Conservation (phyloP, 768 basidiomycete genomes). For the Lentinula edodes region DNA sequence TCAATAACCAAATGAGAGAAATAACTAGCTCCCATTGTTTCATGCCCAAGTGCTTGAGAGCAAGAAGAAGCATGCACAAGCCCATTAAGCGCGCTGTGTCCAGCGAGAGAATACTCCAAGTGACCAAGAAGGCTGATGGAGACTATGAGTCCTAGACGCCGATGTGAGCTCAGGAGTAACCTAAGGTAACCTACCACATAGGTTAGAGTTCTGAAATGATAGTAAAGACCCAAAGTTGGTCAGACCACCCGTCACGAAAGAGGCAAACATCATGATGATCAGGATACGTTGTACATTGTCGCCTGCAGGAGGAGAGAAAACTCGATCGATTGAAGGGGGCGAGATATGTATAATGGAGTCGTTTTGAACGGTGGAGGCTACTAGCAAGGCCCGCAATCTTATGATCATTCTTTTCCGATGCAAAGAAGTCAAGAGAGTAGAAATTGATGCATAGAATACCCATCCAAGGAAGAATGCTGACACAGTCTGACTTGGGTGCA, state of each 20-base stretch:
- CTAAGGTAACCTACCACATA: conserved; percentile 12
- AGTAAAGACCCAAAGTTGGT: conserved; percentile 25
- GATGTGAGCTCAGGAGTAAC: not conserved
- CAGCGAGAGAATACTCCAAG: conserved; percentile 38
- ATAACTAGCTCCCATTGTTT: conserved; percentile 25
- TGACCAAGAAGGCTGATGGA: conserved; percentile 34
- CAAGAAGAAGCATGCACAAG: conserved; percentile 27
- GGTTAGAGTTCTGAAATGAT: conserved; percentile 16
- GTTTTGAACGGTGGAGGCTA: conserved; percentile 11
- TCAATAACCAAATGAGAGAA: conserved; percentile 23
- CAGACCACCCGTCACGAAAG: conserved; percentile 23
- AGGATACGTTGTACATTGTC: not conserved
- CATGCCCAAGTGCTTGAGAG: conserved; percentile 25
- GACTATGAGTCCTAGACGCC: not conserved
- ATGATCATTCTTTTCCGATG: conserved; percentile 8
- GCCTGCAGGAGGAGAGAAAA: not conserved
- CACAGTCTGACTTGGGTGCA: conserved; percentile 24
- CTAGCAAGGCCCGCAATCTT: conserved; percentile 20
- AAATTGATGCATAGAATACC: conserved; percentile 20
- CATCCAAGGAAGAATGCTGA: conserved; percentile 35
- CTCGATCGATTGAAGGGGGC: not conserved
- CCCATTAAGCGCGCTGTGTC: conserved; percentile 34
- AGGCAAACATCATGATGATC: conserved; percentile 20
- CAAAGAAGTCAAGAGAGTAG: not conserved
- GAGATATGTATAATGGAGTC: not conserved